Evolutionary conservation across 495 filamentous ascomycete genomes (phyloP), one percentile per base, ranked within the genome.

Genomic region (Penicillium odoratum): DNA sequence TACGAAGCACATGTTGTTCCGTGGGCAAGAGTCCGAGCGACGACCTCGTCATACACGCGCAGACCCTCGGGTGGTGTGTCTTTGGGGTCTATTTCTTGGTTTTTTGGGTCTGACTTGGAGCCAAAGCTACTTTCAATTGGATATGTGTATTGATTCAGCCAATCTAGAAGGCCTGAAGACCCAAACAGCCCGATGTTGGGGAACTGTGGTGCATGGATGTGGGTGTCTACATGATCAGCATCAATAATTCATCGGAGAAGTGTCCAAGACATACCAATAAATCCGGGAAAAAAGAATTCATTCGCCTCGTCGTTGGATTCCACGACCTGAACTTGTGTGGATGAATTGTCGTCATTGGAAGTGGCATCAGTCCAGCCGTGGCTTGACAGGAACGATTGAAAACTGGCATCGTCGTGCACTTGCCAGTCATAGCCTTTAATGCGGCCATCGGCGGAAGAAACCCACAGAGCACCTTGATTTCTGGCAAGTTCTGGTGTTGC

Each of bases 81-180:
- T 48, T 55, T 54, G 28, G 66, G 53, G 48, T 61, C 51, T 25
- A 38, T 66, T n/a, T 51, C 38, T 15, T 55, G 36, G 28, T 61
- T 61, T 3, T 58, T 44, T 9, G 58, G 60, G 45, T 56, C 60
- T 13, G 53, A 60, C 18, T 60, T 55, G 48, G 47, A 55, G 5
- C 73, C 64, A 54, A 97, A 82, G 16, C 87, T 89, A 11, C 84
- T 78, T 73, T 98, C 93, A 54, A 96, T 81, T 0, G 93, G 93
- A 73, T 96, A 98, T n/a, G 93, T 98, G 76, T 98, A 98, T 4
- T 79, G 90, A 59, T 92, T 78, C 5, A 98, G 82, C 93, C 93
- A 98, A 73, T 90, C 85, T 25, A 98, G 83, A 44, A 98, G 84
- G 16, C 92, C 96, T 3, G 88, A 85, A 48, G 88, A 89, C 68